Evolutionary conservation across 78 protist genomes (phyloP).

Genomic region (Guillardia theta): DNA sequence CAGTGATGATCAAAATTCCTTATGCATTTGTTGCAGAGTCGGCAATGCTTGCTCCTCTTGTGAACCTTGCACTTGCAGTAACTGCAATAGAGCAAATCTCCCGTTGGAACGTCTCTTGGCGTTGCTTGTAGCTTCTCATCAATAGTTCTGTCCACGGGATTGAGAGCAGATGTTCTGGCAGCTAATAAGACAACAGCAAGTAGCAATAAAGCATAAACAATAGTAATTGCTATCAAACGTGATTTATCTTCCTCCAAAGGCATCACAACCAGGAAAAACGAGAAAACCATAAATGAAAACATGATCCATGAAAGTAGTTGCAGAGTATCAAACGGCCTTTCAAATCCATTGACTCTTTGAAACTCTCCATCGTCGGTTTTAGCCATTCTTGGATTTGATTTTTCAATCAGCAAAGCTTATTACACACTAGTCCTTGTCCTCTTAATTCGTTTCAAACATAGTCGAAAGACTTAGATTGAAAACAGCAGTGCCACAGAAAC

Average conservation of each 20-base stretch:
- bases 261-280: background rate
- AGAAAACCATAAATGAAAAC: background rate
- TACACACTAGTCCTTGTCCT: no score
- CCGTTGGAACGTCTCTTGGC: background rate
- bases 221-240: background rate
- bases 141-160: background rate
- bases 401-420: no score
- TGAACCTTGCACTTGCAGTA: background rate
- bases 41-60: conserved; percentile 53
- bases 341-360: background rate
- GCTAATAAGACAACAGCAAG: background rate
- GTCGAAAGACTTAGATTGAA: no score
- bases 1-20: conserved; percentile 54
- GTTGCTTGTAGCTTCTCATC: background rate
- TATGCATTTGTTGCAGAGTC: conserved; percentile 48
- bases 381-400: no score
- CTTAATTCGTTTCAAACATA: no score
- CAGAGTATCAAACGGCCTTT: background rate
- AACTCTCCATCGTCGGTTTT: background rate
- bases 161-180: background rate
- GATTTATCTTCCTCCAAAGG: background rate
- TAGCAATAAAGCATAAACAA: background rate
- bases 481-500: no score
- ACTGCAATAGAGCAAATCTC: background rate
- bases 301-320: background rate